Conservation (phyloP, 208 protist genomes). For the Trypanosoma avium region DNA sequence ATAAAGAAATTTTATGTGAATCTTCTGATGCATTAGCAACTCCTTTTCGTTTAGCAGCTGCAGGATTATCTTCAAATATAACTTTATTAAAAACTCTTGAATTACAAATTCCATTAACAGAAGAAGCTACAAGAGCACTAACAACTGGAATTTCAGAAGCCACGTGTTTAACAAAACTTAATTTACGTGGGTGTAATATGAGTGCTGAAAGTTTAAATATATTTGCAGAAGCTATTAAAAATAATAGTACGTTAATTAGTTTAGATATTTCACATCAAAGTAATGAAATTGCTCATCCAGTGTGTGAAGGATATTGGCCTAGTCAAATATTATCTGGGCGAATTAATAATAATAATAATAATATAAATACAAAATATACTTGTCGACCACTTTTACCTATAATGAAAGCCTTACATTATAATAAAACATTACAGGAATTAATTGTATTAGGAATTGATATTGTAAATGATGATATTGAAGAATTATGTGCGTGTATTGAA, state of each 20-base stretch:
- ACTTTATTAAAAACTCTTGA: constrained; percentile 42
- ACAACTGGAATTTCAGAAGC: constrained; percentile 41
- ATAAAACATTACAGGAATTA: constrained; percentile 44
- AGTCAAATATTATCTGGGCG: constrained; percentile 10
- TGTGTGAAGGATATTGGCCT: constrained; percentile 1
- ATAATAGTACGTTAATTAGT: constrained; percentile 37
- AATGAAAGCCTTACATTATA: constrained; percentile 53
- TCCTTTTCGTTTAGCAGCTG: constrained; percentile 36
- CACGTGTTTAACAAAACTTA: constrained; percentile 37
- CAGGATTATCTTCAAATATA: constrained; percentile 27
- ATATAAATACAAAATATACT: background rate
- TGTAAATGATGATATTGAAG: constrained; percentile 60
- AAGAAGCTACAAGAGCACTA: constrained; percentile 42
- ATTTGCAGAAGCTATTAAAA: constrained; percentile 35
- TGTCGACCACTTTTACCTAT: constrained; percentile 51
- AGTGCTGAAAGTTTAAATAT: constrained; percentile 31
- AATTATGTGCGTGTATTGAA: constrained; percentile 70
- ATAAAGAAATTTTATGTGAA: background rate
- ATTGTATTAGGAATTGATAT: constrained; percentile 60
- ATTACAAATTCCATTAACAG: constrained; percentile 58
- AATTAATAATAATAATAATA: constrained; percentile 38
- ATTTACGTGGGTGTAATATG: constrained; percentile 53
- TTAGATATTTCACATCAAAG: constrained; percentile 69
- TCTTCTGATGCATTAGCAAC: constrained; percentile 26
- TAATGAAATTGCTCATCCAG: constrained; percentile 41